Evolutionary conservation across 1,284 basidiomycete genomes (phyloP), one percentile per base, ranked within the genome.

Genomic region (Leccinum insolens): DNA sequence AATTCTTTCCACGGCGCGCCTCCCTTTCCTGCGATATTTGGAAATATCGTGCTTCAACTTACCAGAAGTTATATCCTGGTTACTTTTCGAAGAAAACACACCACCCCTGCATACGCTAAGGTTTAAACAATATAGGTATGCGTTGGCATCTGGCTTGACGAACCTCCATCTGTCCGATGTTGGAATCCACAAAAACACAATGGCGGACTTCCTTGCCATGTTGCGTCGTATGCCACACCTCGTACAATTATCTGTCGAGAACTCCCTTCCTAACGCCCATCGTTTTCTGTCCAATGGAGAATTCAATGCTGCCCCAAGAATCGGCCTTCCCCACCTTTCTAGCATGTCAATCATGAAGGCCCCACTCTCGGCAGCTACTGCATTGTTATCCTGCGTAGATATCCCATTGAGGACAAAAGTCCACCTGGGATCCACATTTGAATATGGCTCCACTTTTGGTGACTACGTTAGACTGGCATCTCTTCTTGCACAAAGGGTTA

Each of bases 141-240:
- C 1, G 25, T 28, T 28, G 25, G 25, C 25, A 31, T 0, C 1
- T 31, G 31, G 31, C 8, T 34, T 34, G 0, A 34, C 31, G 31
- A 0, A 9, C 0, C 31, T 34, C n/a, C n/a, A 7, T 49, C n/a
- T 20, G 46, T 1, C 9, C n/a, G 1, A n/a, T 46, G 15, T 0
- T 49, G 9, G 46, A 20, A 20, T 3, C 5, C 46, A n/a, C 0
- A 6, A 3, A 6, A 20, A 6, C n/a, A 20, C 4, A 5, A 11
- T 49, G 46, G 11, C 46, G 6, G 46, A 20, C 2, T 46, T 46
- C 44, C 44, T 46, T n/a, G 44, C 44, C 17, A n/a, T 46, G 44
- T 9, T 46, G 44, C 44, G 44, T 11, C 15, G 0, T 46, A 46
- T 46, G 44, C 44, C 44, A 46, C 4, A 5, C 17, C 44, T 46